These are phyloP conservation scores for Lecanicillium sp. DNA, from an alignment of 2,329 filamentous ascomycete genomes.

Conservation along the genomic window DNA sequence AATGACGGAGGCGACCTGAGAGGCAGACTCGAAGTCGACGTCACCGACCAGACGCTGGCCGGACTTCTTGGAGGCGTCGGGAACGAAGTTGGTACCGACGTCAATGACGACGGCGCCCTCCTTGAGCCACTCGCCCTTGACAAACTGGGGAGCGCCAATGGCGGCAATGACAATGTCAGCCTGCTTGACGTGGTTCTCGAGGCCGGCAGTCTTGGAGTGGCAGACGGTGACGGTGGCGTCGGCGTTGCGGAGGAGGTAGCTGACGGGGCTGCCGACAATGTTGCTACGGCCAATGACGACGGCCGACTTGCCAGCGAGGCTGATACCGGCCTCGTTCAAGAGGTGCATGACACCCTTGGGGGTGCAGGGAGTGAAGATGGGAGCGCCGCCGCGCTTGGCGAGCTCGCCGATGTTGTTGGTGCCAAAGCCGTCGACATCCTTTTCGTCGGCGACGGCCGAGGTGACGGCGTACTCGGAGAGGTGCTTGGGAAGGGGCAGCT, in stretches of 20 bases:
- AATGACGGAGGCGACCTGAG: slow-evolving; percentile 82
- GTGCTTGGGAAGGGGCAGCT: slow-evolving; percentile 82
- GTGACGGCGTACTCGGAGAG: slow-evolving; percentile 88
- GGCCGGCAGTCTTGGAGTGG: slow-evolving; percentile 76
- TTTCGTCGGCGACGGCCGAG: slow-evolving; percentile 83
- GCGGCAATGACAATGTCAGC: slow-evolving; percentile 90
- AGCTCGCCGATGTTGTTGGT: slow-evolving; percentile 92
- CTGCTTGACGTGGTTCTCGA: slow-evolving; percentile 68
- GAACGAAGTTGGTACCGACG: slow-evolving; percentile 93
- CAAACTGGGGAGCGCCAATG: slow-evolving; percentile 79
- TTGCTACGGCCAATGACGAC: slow-evolving; percentile 93
- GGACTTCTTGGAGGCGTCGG: slow-evolving; percentile 84
- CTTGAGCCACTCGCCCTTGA: slow-evolving; percentile 95
- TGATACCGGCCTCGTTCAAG: slow-evolving; percentile 74
- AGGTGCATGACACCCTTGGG: slow-evolving; percentile 96
- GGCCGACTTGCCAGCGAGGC: slow-evolving; percentile 83
- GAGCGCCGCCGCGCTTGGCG: slow-evolving; percentile 86
- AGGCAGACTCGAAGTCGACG: slow-evolving; percentile 83
- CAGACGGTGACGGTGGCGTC: slow-evolving; percentile 96
- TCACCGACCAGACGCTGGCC: slow-evolving; percentile 90
- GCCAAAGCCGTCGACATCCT: slow-evolving; percentile 97
- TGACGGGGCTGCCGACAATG: slow-evolving; percentile 95
- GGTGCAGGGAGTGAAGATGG: slow-evolving; percentile 89
- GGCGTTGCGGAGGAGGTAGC: slow-evolving; percentile 89
- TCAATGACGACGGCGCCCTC: slow-evolving; percentile 93